Percentiles rank a stretch among this genome's conserved stretches.
Conservation (phyloP, 371 early-diverging fungal genomes). For the Rhizomucor pusillus region DNA sequence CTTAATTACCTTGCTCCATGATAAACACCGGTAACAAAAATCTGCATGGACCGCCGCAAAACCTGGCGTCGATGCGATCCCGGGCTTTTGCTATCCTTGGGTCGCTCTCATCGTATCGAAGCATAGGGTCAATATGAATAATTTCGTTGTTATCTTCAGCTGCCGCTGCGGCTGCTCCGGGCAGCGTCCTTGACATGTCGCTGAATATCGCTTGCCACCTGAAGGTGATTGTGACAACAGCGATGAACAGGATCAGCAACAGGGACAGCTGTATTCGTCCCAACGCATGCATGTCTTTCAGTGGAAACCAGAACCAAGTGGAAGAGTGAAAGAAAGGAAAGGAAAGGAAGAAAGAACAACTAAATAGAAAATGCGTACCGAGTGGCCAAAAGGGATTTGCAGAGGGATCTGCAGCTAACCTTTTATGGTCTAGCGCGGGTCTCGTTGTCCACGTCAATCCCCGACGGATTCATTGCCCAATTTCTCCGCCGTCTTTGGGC, state of each 20-base stretch:
- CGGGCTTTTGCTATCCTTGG: slow-evolving; percentile 9
- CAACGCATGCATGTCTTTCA: background rate
- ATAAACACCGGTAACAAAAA: slow-evolving; percentile 32
- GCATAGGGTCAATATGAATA: too few species aligned
- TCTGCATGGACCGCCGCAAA: slow-evolving; percentile 37
- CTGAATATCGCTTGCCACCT: too few species aligned
- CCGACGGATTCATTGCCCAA: too few species aligned
- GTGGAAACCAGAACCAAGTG: background rate
- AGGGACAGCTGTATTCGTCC: slow-evolving; percentile 1
- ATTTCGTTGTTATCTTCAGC: too few species aligned
- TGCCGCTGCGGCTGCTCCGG: too few species aligned
- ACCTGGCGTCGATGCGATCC: slow-evolving; percentile 22
- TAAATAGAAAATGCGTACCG: background rate
- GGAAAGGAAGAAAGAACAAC: too few species aligned
- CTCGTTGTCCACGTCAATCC: too few species aligned
- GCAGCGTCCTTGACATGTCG: too few species aligned
- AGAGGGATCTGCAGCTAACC: background rate
- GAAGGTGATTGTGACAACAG: too few species aligned
- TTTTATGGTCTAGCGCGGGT: background rate
- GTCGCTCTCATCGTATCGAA: slow-evolving; percentile 10
- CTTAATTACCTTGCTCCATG: slow-evolving; percentile 41
- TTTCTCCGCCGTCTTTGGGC: too few species aligned
- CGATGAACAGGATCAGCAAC: background rate
- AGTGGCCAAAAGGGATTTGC: background rate
- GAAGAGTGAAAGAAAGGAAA: too few species aligned